phyloP scores from a whole-genome alignment of 805 yeast genomes.

The Pichia insulana region DNA sequence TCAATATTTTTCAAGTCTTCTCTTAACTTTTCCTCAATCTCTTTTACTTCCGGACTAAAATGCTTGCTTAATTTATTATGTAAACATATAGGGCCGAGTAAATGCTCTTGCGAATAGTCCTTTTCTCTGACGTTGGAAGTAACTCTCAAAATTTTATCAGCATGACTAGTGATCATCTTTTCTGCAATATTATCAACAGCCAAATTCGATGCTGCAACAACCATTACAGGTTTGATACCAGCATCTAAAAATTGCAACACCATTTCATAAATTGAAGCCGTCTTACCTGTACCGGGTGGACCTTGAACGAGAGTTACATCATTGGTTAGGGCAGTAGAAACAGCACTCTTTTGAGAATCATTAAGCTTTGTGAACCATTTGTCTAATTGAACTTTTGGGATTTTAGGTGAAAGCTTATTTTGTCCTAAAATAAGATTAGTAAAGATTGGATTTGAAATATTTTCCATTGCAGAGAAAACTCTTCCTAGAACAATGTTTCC shows the following conservation, averaged over 20 bases:
- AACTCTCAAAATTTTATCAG: constrained; percentile 45
- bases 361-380: constrained; percentile 37
- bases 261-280: constrained; percentile 74
- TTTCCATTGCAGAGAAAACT: constrained; percentile 56
- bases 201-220: constrained; percentile 66
- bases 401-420: constrained; percentile 8
- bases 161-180: constrained; percentile 44
- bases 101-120: constrained; percentile 48
- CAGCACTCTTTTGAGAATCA: constrained; percentile 64
- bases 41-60: constrained; percentile 37
- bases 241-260: constrained; percentile 63
- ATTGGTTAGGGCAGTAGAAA: constrained; percentile 59
- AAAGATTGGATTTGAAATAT: constrained; percentile 44
- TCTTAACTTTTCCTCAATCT: constrained; percentile 39
- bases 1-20: constrained; percentile 30
- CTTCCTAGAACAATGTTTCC: constrained; percentile 55
- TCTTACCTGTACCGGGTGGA: constrained; percentile 78
- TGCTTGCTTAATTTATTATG: constrained; percentile 49
- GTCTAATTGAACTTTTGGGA: constrained; percentile 15
- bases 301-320: constrained; percentile 53
- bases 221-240: constrained; percentile 51
- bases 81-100: constrained; percentile 49
- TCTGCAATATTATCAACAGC: constrained; percentile 72
- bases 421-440: constrained; percentile 26
- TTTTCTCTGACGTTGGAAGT: constrained; percentile 50